These are phyloP conservation scores for Boletus calvinii DNA, from an alignment of 1,284 basidiomycete species.

Conservation along the genomic window DNA sequence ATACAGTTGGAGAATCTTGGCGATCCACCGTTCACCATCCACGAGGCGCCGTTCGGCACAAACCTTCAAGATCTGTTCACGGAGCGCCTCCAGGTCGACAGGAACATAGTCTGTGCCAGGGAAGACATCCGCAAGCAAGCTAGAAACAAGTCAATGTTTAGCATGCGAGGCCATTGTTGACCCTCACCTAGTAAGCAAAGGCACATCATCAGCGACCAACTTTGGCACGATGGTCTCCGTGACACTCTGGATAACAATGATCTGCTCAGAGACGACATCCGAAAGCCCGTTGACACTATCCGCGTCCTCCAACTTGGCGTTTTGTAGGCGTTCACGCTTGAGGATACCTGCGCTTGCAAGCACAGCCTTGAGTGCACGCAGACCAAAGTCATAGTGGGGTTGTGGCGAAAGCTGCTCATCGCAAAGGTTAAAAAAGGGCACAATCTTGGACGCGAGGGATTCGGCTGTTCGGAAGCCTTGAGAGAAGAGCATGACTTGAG, in stretches of 20 bases:
- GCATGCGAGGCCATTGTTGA: not conserved
- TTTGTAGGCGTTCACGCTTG: slow-evolving; percentile 85
- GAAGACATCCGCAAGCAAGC: slow-evolving; percentile 95
- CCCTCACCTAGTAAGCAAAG: slow-evolving; percentile 82
- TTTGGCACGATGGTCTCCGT: slow-evolving; percentile 99
- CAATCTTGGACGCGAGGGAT: slow-evolving; percentile 93
- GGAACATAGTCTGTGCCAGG: slow-evolving; percentile 92
- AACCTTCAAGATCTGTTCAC: slow-evolving; percentile 82
- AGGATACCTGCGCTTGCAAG: slow-evolving; percentile 96
- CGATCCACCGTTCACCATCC: slow-evolving; percentile 86
- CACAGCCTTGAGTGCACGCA: slow-evolving; percentile 96
- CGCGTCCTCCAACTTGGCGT: slow-evolving; percentile 42
- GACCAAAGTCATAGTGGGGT: slow-evolving; percentile 98
- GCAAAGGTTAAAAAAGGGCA: slow-evolving; percentile 99
- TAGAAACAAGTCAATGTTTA: slow-evolving; percentile 34
- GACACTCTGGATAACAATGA: slow-evolving; percentile 98
- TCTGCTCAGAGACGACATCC: slow-evolving; percentile 82
- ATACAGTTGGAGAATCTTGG: slow-evolving; percentile 96
- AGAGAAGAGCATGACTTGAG: slow-evolving; percentile 99
- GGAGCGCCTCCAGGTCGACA: slow-evolving; percentile 84
- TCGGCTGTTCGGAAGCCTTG: slow-evolving; percentile 99
- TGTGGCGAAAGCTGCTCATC: slow-evolving; percentile 96
- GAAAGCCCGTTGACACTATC: slow-evolving; percentile 58
- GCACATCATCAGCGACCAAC: slow-evolving; percentile 95
- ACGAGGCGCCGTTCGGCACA: slow-evolving; percentile 87